Evolutionary conservation across 1,139 yeast genomes (phyloP), one percentile per base, ranked within the genome.

Genomic region (Hyphopichia khmerensis): DNA sequence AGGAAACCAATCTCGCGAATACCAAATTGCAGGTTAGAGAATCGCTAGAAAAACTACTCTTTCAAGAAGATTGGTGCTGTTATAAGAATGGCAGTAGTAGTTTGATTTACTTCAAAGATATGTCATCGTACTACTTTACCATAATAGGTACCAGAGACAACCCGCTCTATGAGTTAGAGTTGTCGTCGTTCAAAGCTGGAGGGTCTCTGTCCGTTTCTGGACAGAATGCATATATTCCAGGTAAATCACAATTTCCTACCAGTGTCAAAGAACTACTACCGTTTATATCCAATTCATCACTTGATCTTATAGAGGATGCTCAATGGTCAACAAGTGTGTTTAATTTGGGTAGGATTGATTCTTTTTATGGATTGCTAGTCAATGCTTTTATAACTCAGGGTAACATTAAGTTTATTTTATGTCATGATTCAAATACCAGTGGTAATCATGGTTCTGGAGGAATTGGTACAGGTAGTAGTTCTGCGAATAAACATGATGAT

Each of bases 381-480:
- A 86, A 89, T 42, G 95, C 95, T 11, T 93, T 82, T 60, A 74
- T 91, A 29, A 89, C 97, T 0, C 93, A 91, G 44, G 95, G 96
- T 3, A 91, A 88, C 55, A 79, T 88, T 51, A 89, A 90, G 58
- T 79, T 93, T 48, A 67, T 95, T 35, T 73, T 95, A 49, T 77
- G 95, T 37, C 93, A 87, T 57, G 95, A 87, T 48, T 60, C 43
- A 34, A 64, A 64, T 29, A 55, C 53, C 32, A 55, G 57, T 38
- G 21, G 21, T 16, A 32, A 14, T 14, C 33, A 15, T 14, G 33
- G 33, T 11, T 17, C 19, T 4, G 21, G 19, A 13, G 34, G 34
- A 8, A 17, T 16, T 17, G 35, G 41, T 8, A 21, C 31, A 3
- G 39, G 38, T 30, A 17, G 35, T 29, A 35, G 39, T 33, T 34